These are phyloP conservation scores for Saturnispora quitensis DNA, from an alignment of 805 yeast species.

Conservation along the genomic window DNA sequence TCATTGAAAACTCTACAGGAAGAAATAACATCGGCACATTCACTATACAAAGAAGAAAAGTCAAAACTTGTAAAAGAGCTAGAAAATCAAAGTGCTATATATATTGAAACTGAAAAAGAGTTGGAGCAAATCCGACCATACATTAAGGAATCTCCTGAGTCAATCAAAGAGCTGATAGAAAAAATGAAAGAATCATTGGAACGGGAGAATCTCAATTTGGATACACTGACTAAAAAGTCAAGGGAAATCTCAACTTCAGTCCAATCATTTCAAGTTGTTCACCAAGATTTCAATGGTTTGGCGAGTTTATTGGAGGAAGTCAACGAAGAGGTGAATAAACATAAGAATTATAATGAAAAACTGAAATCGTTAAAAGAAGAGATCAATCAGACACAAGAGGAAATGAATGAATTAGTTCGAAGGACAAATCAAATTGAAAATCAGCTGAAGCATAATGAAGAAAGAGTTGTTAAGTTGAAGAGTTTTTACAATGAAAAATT, in stretches of 20 bases:
- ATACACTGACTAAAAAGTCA: conserved; percentile 37
- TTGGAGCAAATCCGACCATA: conserved; percentile 52
- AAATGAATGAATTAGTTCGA: conserved; percentile 33
- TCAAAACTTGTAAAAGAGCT: conserved; percentile 45
- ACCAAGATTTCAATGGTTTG: conserved; percentile 37
- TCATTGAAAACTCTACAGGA: conserved; percentile 56
- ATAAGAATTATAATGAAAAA: conserved; percentile 27
- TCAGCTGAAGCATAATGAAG: conserved; percentile 41
- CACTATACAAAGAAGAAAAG: conserved; percentile 55
- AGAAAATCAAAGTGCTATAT: conserved; percentile 50
- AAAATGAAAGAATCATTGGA: conserved; percentile 41
- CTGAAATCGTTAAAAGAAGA: conserved; percentile 26
- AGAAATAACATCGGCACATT: conserved; percentile 49
- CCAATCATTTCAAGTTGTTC: conserved; percentile 47
- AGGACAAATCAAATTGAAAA: conserved; percentile 38
- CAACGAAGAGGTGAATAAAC: conserved; percentile 35
- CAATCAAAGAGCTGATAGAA: conserved; percentile 41
- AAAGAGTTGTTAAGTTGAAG: conserved; percentile 36
- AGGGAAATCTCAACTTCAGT: conserved; percentile 44
- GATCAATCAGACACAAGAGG: conserved; percentile 32
- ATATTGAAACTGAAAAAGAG: conserved; percentile 48
- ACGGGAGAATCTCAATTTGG: conserved; percentile 30
- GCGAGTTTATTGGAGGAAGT: conserved; percentile 41
- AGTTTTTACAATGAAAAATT: conserved; percentile 39
- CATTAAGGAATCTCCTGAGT: conserved; percentile 50